These are phyloP conservation scores for Talaromyces sp. DNA, from an alignment of 2,329 filamentous ascomycete species.

Conservation along the genomic window DNA sequence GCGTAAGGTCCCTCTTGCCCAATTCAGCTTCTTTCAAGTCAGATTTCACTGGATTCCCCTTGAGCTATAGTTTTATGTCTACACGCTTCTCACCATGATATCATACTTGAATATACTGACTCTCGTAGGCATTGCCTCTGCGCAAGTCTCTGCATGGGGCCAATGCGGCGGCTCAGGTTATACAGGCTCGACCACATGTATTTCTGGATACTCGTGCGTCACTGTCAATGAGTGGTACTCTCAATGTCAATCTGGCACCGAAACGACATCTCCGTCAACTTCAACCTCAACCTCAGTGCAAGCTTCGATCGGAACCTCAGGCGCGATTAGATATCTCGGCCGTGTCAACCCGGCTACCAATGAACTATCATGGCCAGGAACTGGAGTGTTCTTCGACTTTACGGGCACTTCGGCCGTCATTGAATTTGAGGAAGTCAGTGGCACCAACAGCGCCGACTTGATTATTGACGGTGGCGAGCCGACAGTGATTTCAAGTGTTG, in stretches of 20 bases:
- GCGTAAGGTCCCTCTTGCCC: background rate
- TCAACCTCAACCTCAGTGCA: background rate
- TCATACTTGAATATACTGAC: background rate
- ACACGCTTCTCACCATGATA: conserved; percentile 2
- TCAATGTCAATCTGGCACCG: background rate
- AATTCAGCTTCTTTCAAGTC: background rate
- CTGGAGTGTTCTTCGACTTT: conserved; percentile 5
- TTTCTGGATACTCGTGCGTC: background rate
- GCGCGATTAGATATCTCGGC: conserved; percentile 6
- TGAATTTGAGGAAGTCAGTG: background rate
- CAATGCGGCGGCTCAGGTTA: background rate
- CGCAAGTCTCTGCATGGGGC: background rate
- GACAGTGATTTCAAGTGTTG: conserved; percentile 9
- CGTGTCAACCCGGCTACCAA: conserved; percentile 11
- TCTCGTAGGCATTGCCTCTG: background rate
- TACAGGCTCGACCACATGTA: background rate
- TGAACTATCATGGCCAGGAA: conserved; percentile 15
- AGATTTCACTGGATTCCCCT: too few relatives aligned
- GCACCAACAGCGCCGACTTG: conserved; percentile 12
- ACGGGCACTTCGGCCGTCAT: conserved; percentile 5
- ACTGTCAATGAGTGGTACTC: conserved; percentile 3
- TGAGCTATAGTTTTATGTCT: too few relatives aligned
- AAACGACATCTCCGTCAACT: background rate
- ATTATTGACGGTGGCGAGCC: conserved; percentile 7
- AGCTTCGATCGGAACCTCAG: background rate